Conservation (phyloP, 2,329 filamentous ascomycete species). For the Penicillium sp. region DNA sequence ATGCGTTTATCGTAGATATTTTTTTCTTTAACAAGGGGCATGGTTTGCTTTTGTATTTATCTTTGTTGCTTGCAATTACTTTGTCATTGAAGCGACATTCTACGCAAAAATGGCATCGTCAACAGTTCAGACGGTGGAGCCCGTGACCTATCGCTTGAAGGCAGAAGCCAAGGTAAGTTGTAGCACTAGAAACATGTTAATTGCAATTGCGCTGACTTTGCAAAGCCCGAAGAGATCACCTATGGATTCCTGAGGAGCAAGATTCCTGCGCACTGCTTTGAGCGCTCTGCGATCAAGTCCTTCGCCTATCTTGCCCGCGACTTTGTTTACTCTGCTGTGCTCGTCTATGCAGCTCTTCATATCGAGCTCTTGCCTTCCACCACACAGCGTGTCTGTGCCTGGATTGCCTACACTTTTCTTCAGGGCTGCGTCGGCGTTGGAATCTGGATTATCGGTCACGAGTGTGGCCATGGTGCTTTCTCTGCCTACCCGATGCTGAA, state of each 20-base stretch:
- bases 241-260: conserved; percentile 19
- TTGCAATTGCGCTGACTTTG: conserved; percentile 7
- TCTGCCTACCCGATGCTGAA: conserved; percentile 59
- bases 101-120: conserved; percentile 11
- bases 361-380: conserved; percentile 17
- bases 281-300: conserved; percentile 16
- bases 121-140: conserved; percentile 16
- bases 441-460: conserved; percentile 50
- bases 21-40: conserved; percentile 2
- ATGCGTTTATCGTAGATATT: conserved; percentile 12
- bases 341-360: conserved; percentile 18
- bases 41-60: conserved; percentile 1
- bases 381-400: conserved; percentile 12
- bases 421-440: conserved; percentile 23
- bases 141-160: conserved; percentile 18
- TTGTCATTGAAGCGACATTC: not conserved
- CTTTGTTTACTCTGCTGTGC: conserved; percentile 14
- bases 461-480: conserved; percentile 70
- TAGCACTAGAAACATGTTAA: not conserved
- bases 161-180: conserved; percentile 12
- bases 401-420: conserved; percentile 18
- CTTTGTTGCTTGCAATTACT: not conserved
- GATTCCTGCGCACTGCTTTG: conserved; percentile 22
- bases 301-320: conserved; percentile 21
- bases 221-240: conserved; percentile 15